Percentiles rank a stretch among this genome's conserved stretches.
Conservation (phyloP, 1,284 basidiomycete species). For the Trichosporon sp. region DNA sequence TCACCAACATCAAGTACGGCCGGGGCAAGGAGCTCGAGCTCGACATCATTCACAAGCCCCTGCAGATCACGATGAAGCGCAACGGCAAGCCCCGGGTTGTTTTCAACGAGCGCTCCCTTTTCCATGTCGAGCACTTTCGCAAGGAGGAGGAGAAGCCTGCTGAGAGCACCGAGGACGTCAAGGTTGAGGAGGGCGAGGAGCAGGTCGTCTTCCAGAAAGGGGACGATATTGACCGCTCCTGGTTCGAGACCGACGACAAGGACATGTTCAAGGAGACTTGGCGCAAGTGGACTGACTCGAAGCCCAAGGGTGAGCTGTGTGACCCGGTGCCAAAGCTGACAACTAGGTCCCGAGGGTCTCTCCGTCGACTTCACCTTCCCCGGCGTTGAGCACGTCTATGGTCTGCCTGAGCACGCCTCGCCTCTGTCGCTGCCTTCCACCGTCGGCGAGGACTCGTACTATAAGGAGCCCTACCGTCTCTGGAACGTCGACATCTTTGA, state of each 20-base stretch:
- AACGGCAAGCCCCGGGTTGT: slow-evolving; percentile 80
- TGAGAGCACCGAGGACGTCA: slow-evolving; percentile 44
- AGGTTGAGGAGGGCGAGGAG: slow-evolving; percentile 52
- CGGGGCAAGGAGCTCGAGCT: slow-evolving; percentile 45
- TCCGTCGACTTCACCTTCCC: slow-evolving; percentile 94
- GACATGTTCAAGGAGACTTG: slow-evolving; percentile 90
- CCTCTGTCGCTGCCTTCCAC: slow-evolving; percentile 85
- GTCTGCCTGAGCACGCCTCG: slow-evolving; percentile 96
- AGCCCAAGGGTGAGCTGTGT: slow-evolving; percentile 78
- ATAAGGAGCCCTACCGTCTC: slow-evolving; percentile 88
- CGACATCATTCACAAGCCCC: slow-evolving; percentile 72
- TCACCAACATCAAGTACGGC: slow-evolving; percentile 47
- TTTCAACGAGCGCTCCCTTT: slow-evolving; percentile 82
- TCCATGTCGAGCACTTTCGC: slow-evolving; percentile 98
- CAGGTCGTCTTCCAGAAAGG: slow-evolving; percentile 63
- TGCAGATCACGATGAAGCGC: slow-evolving; percentile 71
- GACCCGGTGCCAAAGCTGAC: background rate
- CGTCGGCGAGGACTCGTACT: slow-evolving; percentile 61
- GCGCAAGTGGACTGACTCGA: slow-evolving; percentile 81
- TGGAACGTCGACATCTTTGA: slow-evolving; percentile 98
- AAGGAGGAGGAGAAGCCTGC: slow-evolving; percentile 61
- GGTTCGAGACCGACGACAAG: slow-evolving; percentile 83
- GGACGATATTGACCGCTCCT: slow-evolving; percentile 64
- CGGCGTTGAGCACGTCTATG: slow-evolving; percentile 83
- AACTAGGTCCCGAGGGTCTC: slow-evolving; percentile 84